Base-by-base conservation (phyloP, 371 early-diverging fungal genomes). In the Nosema muscidifuracis region DNA sequence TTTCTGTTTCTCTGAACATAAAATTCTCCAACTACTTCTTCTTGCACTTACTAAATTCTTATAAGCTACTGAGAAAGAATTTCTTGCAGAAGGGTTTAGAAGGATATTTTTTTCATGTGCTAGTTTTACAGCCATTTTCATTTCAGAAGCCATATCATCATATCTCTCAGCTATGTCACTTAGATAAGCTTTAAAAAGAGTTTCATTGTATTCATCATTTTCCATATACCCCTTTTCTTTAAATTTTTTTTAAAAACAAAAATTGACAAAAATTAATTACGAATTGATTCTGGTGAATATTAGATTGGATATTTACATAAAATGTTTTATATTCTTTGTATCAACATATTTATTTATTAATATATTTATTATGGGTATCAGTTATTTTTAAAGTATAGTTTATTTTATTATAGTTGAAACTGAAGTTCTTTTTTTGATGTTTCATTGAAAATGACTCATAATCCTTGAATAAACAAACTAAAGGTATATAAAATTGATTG, bases 21-120 rank as follows among this genome's bases (percentile, higher is more conserved):
- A 91, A 80, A 96, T 94, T 85, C 98, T 87, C 96, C 97, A 97
- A 50, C 94, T 93, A 44, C 94, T 93, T 86, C 98, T 92, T 78
- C 94, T 93, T 67, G 93, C 90, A 79, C 96, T 95, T 80, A 95
- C 95, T 53, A 95, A 92, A 86, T 97, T 95, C 88, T 96, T 96
- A 88, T 93, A 97, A 67, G 97, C 98, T 71, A 97, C 93, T 31
- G 94, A 94, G 58, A 97, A 88, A 63, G 93, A 87, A 87, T 96
- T 96, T 78, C 96, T 91, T 84, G 94, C 94, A 85, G 94, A 93
- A 73, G 94, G 91, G 47, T 89, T 88, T 67, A 97, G 86, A 80
- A 91, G 92, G 4, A 85, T 84, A 43, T 86, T 86, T 34, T 85
- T 78, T 80, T 87, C 79, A 2, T 64, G 16, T 13, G 73, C 71